Conservation (phyloP, 2,329 filamentous ascomycete genomes). For the Cryphonectria japonica region DNA sequence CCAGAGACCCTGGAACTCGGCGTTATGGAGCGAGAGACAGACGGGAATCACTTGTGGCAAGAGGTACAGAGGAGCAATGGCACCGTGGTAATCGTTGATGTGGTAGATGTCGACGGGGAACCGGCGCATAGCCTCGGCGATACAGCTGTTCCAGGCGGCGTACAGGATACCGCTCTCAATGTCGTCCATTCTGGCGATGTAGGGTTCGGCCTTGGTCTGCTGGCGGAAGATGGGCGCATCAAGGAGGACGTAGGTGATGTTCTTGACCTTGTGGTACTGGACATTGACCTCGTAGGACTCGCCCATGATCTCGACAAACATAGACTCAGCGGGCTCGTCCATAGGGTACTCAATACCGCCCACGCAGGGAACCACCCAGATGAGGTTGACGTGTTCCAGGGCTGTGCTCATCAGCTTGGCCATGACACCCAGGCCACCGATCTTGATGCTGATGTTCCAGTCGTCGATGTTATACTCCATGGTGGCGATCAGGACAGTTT, state of each 20-base stretch:
- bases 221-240: constrained; percentile 68
- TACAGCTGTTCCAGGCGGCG: constrained; percentile 72
- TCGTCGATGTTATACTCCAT: constrained; percentile 76
- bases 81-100: constrained; percentile 44
- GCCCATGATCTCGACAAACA: constrained; percentile 65
- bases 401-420: constrained; percentile 71
- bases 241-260: constrained; percentile 44
- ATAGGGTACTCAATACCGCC: constrained; percentile 66
- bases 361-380: constrained; percentile 67
- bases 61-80: constrained; percentile 63
- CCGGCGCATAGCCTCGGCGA: constrained; percentile 64
- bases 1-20: constrained; percentile 71
- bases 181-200: constrained; percentile 70
- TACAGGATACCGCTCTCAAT: constrained; percentile 69
- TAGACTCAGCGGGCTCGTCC: constrained; percentile 62
- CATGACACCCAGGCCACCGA: constrained; percentile 72
- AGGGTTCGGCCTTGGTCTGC: constrained; percentile 64
- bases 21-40: constrained; percentile 68
- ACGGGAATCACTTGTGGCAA: constrained; percentile 64
- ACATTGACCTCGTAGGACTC: constrained; percentile 65
- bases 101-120: constrained; percentile 53
- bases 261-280: constrained; percentile 62
- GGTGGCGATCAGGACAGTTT: constrained; percentile 69
- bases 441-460: constrained; percentile 73
- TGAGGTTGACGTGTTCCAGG: constrained; percentile 65